A percentile compares a stretch with the other conserved stretches of the same genome.
Conservation (phyloP, 148 eudicot species). For the Rhododendron molle region DNA sequence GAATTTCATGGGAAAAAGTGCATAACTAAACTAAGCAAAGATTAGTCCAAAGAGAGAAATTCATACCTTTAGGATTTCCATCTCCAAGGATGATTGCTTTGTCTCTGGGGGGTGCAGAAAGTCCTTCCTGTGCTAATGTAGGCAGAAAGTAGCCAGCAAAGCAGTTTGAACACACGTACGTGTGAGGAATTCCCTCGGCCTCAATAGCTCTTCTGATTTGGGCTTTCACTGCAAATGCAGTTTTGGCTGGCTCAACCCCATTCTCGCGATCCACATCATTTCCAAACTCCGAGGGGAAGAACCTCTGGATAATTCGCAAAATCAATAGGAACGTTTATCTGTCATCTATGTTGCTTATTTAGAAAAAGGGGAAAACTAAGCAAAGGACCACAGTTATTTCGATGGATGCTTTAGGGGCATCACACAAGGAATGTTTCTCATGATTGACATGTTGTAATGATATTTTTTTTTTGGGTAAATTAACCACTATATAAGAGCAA, state of each 20-base stretch:
- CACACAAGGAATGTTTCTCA: background rate
- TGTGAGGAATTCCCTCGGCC: slow-evolving; percentile 55
- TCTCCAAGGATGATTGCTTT: slow-evolving; percentile 41
- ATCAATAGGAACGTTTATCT: background rate
- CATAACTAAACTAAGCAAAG: background rate
- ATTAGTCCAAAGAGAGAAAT: background rate
- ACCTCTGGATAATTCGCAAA: slow-evolving; percentile 34
- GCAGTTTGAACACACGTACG: slow-evolving; percentile 36
- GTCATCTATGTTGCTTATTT: background rate
- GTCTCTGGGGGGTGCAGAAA: slow-evolving; percentile 44
- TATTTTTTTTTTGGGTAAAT: too few species aligned
- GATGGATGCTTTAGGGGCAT: background rate
- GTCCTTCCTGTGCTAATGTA: slow-evolving; percentile 39
- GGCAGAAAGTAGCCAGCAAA: slow-evolving; percentile 50
- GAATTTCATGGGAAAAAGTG: background rate
- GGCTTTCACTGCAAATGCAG: slow-evolving; percentile 25
- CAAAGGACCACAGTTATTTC: background rate
- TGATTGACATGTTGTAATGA: background rate
- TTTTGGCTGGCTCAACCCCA: slow-evolving; percentile 51
- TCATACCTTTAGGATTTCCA: slow-evolving; percentile 50
- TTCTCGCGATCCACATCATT: slow-evolving; percentile 39
- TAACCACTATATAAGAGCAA: too few species aligned
- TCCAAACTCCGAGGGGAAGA: slow-evolving; percentile 62
- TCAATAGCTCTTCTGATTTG: slow-evolving; percentile 52
- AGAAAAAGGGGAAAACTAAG: background rate